These are phyloP conservation scores for Maudiozyma pseudohumilis DNA, from an alignment of 805 yeast species.

Conservation along the genomic window DNA sequence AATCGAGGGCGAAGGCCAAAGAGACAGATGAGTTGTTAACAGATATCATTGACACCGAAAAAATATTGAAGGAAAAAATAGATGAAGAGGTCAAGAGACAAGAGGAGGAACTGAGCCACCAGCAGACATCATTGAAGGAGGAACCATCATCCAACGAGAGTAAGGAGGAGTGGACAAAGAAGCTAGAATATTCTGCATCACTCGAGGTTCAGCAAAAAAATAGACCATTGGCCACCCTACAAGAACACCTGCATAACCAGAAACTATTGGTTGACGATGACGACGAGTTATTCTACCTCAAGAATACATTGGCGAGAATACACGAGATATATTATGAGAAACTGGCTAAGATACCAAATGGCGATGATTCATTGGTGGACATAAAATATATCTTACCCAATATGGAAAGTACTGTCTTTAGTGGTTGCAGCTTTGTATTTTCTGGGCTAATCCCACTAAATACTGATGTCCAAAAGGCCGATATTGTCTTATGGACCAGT, in stretches of 20 bases:
- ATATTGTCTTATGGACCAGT: conserved; percentile 83
- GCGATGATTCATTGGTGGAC: conserved; percentile 48
- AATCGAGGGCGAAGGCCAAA: conserved; percentile 21
- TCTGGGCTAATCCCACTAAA: conserved; percentile 91
- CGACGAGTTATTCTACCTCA: conserved; percentile 56
- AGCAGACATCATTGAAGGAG: conserved; percentile 24
- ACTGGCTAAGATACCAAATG: conserved; percentile 31
- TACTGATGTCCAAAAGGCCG: conserved; percentile 58
- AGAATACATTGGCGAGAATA: conserved; percentile 49
- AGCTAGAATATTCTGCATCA: conserved; percentile 54
- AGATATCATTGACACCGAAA: conserved; percentile 27
- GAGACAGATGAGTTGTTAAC: conserved; percentile 28
- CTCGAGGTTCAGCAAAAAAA: conserved; percentile 74
- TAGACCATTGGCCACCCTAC: conserved; percentile 76
- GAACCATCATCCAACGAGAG: conserved; percentile 25
- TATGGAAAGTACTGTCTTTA: conserved; percentile 61
- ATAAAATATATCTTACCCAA: conserved; percentile 61
- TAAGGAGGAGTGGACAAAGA: conserved; percentile 44
- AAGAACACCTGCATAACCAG: conserved; percentile 52
- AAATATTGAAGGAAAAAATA: conserved; percentile 23
- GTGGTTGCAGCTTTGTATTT: conserved; percentile 61
- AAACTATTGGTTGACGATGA: conserved; percentile 66
- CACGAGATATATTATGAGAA: conserved; percentile 57
- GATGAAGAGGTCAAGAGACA: conserved; percentile 28
- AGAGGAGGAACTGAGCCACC: conserved; percentile 28